A percentile compares a stretch with the other conserved stretches of the same genome.
phyloP scores from a whole-genome alignment of 768 basidiomycete species.

The Tephrocybe sp. region DNA sequence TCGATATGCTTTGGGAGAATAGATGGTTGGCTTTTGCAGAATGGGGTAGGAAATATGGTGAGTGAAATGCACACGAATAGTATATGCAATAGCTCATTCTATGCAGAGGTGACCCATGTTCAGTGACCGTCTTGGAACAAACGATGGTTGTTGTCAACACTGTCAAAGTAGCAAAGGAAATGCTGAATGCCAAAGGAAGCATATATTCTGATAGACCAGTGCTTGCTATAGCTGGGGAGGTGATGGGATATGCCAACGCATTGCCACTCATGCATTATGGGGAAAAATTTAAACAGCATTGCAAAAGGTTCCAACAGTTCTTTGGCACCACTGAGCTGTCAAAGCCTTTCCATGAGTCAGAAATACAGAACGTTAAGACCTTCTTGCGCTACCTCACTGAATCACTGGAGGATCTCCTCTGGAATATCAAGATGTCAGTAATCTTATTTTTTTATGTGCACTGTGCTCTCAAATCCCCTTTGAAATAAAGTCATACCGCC shows the following conservation, averaged over 20 bases:
- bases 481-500: too few relatives aligned
- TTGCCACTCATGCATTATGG: conserved; percentile 14
- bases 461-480: too few relatives aligned
- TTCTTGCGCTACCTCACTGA: background rate
- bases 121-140: conserved; percentile 36
- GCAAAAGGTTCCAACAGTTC: conserved; percentile 8
- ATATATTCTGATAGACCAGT: conserved; percentile 56
- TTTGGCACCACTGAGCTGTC: background rate
- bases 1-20: conserved; percentile 2
- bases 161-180: conserved; percentile 37
- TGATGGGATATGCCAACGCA: conserved; percentile 19
- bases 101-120: background rate
- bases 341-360: conserved; percentile 1
- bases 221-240: conserved; percentile 33
- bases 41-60: conserved; percentile 31
- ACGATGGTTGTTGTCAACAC: conserved; percentile 47
- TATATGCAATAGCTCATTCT: background rate
- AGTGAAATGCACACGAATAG: background rate
- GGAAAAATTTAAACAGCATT: conserved; percentile 8
- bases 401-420: conserved; percentile 6
- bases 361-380: background rate
- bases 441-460: too few relatives aligned
- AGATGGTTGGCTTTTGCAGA: conserved; percentile 4
- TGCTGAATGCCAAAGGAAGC: conserved; percentile 52
- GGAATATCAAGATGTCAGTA: background rate